phyloP scores from a whole-genome alignment of 129 eudicot species.

The Tagetes patula region DNA sequence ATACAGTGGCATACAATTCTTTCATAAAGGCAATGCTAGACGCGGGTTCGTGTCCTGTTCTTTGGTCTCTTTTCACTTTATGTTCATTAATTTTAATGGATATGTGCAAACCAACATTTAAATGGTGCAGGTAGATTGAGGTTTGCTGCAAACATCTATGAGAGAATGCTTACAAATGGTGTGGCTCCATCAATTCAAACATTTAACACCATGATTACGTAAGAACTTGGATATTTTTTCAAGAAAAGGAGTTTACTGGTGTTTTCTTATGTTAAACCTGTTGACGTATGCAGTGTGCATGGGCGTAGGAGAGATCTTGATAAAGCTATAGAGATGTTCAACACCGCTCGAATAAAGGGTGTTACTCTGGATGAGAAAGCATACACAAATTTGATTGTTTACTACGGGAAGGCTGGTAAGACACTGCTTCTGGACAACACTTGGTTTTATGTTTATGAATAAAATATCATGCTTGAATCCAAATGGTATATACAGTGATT shows the following conservation, averaged over 20 bases:
- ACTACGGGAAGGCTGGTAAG: slow-evolving; percentile 86
- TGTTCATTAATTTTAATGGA: not conserved
- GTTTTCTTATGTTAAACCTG: slow-evolving; percentile 18
- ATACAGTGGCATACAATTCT: slow-evolving; percentile 84
- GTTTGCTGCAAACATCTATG: slow-evolving; percentile 65
- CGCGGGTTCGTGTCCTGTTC: slow-evolving; percentile 57
- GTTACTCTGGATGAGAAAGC: slow-evolving; percentile 77
- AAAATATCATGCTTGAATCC: slow-evolving; percentile 13
- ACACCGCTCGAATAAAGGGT: slow-evolving; percentile 61
- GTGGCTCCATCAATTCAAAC: slow-evolving; percentile 81
- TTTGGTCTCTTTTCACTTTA: not conserved
- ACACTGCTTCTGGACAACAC: slow-evolving; percentile 7
- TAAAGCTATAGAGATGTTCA: slow-evolving; percentile 76
- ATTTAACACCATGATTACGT: slow-evolving; percentile 88
- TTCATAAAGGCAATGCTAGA: slow-evolving; percentile 85
- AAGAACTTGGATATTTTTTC: slow-evolving; percentile 10
- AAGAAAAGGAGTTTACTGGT: slow-evolving; percentile 7
- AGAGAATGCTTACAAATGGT: slow-evolving; percentile 64
- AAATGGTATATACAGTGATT: slow-evolving; percentile 13
- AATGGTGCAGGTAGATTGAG: slow-evolving; percentile 67
- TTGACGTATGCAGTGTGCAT: slow-evolving; percentile 64
- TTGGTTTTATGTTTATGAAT: slow-evolving; percentile 6
- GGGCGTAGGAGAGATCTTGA: slow-evolving; percentile 65
- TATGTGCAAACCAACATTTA: slow-evolving; percentile 9
- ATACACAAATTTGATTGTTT: slow-evolving; percentile 72